Evolutionary conservation across 768 basidiomycete species (phyloP), one percentile per base, ranked within the genome.

Genomic region (Mycena amicta): DNA sequence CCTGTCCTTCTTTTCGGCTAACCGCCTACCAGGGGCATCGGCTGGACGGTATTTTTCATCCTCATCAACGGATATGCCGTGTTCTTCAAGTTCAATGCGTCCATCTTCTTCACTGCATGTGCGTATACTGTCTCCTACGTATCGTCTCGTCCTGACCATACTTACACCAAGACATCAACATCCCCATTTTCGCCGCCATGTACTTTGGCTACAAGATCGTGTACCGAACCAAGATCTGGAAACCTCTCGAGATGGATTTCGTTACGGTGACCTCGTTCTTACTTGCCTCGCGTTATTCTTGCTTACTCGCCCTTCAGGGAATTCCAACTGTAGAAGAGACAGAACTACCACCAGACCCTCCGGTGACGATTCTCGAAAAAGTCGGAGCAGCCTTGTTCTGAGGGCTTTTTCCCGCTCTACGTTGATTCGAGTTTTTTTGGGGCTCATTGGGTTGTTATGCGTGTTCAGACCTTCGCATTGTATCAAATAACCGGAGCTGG

Each of bases 321-420:
- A 86, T 90, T 56, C 89, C 89, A 2, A 80, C 82, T 0, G 49
- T 84, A 28, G 87, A 88, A 70, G 87, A 90, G 72, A 90, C 89
- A 0, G 89, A 88, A 62, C 49, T 67, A 4, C 83, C 82, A 0
- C 77, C 80, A 61, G 70, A 71, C 0, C 78, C 78, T 4, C 86
- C 87, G 2, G 76, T 62, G 50, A 85, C 80, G 20, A 64, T 87
- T 39, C 56, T 69, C 53, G 80, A 83, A 59, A 81, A 81, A 60
- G 78, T 88, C 54, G 80, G 75, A 52, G 72, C 72, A 2, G 45
- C 76, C 4, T 0, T 89, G 22, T 88, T 89, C 76, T 88, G 74
- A 70, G 23, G 33, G 8, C 43, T 16, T 23, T 18, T 18, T 37
- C 33, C 33, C 18, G 33, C 33, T 37, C 18, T 37, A 8, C n/a